Evolutionary conservation across 1,284 basidiomycete genomes (phyloP), one percentile per base, ranked within the genome.

Genomic region (Peniophora sp.): DNA sequence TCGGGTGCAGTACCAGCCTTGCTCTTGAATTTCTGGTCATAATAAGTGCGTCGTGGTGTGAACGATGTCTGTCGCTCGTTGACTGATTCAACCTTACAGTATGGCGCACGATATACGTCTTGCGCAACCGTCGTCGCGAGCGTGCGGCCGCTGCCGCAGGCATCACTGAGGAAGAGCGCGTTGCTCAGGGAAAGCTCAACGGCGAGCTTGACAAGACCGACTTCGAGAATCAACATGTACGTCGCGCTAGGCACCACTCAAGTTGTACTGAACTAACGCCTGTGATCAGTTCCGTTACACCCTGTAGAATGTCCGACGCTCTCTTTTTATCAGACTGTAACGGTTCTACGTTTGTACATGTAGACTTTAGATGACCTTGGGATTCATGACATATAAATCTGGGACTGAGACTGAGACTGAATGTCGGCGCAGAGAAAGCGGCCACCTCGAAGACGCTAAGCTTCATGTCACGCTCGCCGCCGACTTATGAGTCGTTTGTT

Each of bases 151-250:
- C 45, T 5, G 50, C 3, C 19, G 51, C 49, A 23, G 53, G 53
- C 16, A 52, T 55, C 27, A 50, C 52, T 11, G 10, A 9, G n/a
- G 53, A 53, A 39, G 48, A 55, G 48, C 47, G 52, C 25, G 48
- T 41, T 17, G 41, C 22, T 23, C 53, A 35, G 43, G 53, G 52
- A 10, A 55, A 53, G 41, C 34, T 48, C 17, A 50, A 45, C n/a
- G 53, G 53, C 11, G 53, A 55, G 53, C 49, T 47, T 16, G 53
- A 55, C 43, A 41, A 50, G 27, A 55, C 53, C 3, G 53, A 55
- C 32, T 53, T 55, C 23, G 52, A 55, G 48, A 55, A 55, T n/a
- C 53, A 48, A 12, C 45, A 55, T 47, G 51, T 55, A 20, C 49
- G 53, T n/a, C 19, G 38, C 38, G 38, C 38, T 41, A n/a, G n/a